A percentile compares a stretch with the other conserved stretches of the same genome.
Evolutionary conservation across 768 basidiomycete genomes (phyloP).

Genomic region (Calvatia gigantea): DNA sequence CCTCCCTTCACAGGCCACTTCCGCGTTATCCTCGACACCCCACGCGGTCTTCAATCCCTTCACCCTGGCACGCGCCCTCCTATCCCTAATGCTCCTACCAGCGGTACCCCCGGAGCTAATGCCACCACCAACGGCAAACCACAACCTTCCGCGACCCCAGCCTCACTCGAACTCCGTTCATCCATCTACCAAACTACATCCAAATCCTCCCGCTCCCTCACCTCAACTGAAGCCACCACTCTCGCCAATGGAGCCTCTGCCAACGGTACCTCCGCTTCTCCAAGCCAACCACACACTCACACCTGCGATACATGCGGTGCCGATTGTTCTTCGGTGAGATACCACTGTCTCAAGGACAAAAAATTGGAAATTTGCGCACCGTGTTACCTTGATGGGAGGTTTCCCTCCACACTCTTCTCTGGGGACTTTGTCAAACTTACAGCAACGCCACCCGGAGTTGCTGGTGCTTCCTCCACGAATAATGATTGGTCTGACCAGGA

Average conservation of each 20-base stretch:
- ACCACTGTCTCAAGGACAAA: conserved; percentile 91
- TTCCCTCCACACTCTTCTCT: conserved; percentile 93
- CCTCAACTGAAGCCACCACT: conserved; percentile 60
- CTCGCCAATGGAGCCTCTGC: conserved; percentile 55
- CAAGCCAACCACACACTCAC: conserved; percentile 46
- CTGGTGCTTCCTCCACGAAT: conserved; percentile 35
- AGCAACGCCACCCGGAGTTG: conserved; percentile 33
- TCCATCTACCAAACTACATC: conserved; percentile 87
- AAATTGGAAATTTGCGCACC: conserved; percentile 87
- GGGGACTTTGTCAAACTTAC: conserved; percentile 95
- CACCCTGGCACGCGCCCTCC: conserved; percentile 74
- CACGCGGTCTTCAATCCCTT: conserved; percentile 91
- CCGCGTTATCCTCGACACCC: conserved; percentile 95
- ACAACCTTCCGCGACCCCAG: conserved; percentile 41
- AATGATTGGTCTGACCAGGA: conserved; percentile 94
- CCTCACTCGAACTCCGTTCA: conserved; percentile 84
- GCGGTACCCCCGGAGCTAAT: conserved; percentile 27
- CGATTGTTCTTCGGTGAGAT: conserved; percentile 85
- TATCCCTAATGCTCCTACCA: conserved; percentile 47
- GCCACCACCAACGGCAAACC: conserved; percentile 21
- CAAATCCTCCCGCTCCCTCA: conserved; percentile 74
- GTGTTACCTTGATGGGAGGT: conserved; percentile 95
- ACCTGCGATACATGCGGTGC: conserved; percentile 94
- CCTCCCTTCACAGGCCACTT: conserved; percentile 99
- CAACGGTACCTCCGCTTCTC: conserved; percentile 45